phyloP scores from a whole-genome alignment of 805 yeast genomes.

The Tetrapisispora nanseiensis region DNA sequence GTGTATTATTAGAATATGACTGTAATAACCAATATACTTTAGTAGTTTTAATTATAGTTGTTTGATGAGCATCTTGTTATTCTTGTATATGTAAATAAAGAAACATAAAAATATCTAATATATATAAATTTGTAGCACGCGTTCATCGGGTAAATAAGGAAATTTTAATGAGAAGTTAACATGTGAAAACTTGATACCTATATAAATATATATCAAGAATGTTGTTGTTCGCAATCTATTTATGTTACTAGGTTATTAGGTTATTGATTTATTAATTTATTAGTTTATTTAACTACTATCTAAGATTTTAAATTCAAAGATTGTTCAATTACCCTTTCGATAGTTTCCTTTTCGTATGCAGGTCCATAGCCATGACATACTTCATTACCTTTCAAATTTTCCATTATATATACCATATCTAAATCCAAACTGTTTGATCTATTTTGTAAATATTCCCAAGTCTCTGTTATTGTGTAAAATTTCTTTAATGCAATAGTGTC shows the following conservation, averaged over 20 bases:
- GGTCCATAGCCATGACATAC: conserved; percentile 69
- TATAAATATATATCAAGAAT: too few species aligned
- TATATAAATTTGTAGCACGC: background rate
- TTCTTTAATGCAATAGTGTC: conserved; percentile 30
- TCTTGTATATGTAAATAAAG: background rate
- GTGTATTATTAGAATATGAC: background rate
- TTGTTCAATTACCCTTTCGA: conserved; percentile 11
- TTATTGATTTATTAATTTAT: background rate
- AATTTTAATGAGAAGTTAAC: too few species aligned
- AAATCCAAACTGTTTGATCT: conserved; percentile 33
- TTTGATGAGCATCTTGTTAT: too few species aligned
- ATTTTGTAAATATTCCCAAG: conserved; percentile 68
- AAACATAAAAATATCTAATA: background rate
- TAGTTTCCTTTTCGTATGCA: conserved; percentile 21
- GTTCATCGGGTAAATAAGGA: background rate
- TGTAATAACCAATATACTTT: background rate
- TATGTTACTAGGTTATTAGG: too few species aligned
- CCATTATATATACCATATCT: conserved; percentile 52
- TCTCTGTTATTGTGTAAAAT: conserved; percentile 62
- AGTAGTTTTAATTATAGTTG: too few species aligned
- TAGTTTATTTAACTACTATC: background rate
- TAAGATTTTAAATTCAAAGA: background rate
- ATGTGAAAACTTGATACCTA: too few species aligned
- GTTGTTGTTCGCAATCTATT: too few species aligned
- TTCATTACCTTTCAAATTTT: conserved; percentile 52